Evolutionary conservation across 2,329 filamentous ascomycete species (phyloP), one percentile per base, ranked within the genome.

Genomic region (Ophiostoma sp.): DNA sequence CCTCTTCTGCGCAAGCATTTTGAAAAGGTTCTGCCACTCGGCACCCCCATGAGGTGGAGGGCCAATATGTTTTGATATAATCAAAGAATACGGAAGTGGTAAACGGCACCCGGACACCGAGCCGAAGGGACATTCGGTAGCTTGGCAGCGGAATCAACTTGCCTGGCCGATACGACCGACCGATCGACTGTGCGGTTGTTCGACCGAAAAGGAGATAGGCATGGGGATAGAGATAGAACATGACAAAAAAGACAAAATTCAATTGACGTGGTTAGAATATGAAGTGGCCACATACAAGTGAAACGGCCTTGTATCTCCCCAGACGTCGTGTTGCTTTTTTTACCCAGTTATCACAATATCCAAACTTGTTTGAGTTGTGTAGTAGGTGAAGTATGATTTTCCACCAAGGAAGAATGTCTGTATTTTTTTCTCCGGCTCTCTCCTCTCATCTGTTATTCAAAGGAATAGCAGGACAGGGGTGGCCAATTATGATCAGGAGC

Each of bases 351-450:
- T 36, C n/a, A 31, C 45, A 55, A 55, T 25, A 25, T 8, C 12
- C 28, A 33, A 17, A 33, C 33, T 28, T 69, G 66, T 52, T 25
- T 55, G 31, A 70, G 61, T 59, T 36, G n/a, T 57, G 68, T 45
- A 17, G 33, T 52, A 42, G n/a, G 22, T 42, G 68, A 57, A 1
- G n/a, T 69, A 39, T 69, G 48, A 57, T 57, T 69, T 69, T 50
- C 66, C 66, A 57, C 45, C 45, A 39, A 39, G 45, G 12, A 69
- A 55, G 45, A 69, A 25, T 1, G 19, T 19, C 25, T 19, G 42
- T 17, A 1, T 52, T 19, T 36, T 36, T 36, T 69, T 69, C 59
- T 64, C 59, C 33, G 59, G 36, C 33, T 15, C 33, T 42, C 9
- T 42, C 7, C 7, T 22, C n/a, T 64, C 36, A n/a, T 17, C 33